Base-by-base conservation (phyloP, 805 yeast species). In the Torulaspora quercuum region DNA sequence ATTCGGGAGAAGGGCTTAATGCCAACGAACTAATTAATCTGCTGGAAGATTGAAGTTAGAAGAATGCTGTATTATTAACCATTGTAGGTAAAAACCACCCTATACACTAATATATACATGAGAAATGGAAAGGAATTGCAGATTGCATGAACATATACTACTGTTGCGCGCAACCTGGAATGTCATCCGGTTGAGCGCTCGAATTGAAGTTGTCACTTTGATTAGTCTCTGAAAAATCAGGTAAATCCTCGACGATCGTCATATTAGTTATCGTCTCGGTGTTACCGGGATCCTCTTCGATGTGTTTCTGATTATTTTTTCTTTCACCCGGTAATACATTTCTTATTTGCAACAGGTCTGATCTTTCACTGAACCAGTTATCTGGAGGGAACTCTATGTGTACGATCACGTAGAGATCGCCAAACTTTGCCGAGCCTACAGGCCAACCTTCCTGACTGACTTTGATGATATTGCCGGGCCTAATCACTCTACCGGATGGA, bases 361-460 rank as follows among this genome's bases (percentile, higher is more conserved):
- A 69, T 50, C 72, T 75, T 57, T 87, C 95, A 47, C 75, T 60
- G 52, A 80, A 80, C 96, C 96, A 88, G 52, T 80, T 75, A 59
- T 87, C 94, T 22, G 70, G 69, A 2, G 96, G 97, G 57, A 89
- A 88, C 49, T 79, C 86, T 35, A 89, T 76, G 13, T 75, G 75
- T n/a, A 85, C 59, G 35, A 70, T 74, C 11, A 88, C 67, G 51
- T 77, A 87, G 45, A 88, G 63, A 57, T 84, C 84, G 16, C 96
- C 96, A 28, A 64, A 64, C 42, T 48, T 53, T 8, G 41, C 55
- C 27, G 42, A 53, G 40, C 64, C 62, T 4, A 73, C 52, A 1
- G 95, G 95, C 94, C 90, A 86, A 4, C 97, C 97, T 58, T 87
- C 95, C 26, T 73, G 73, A 25, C 69, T 60, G 8, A 89, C 65